Conservation (phyloP, 129 eudicot species). For the Rutidosis leptorrhynchoides region DNA sequence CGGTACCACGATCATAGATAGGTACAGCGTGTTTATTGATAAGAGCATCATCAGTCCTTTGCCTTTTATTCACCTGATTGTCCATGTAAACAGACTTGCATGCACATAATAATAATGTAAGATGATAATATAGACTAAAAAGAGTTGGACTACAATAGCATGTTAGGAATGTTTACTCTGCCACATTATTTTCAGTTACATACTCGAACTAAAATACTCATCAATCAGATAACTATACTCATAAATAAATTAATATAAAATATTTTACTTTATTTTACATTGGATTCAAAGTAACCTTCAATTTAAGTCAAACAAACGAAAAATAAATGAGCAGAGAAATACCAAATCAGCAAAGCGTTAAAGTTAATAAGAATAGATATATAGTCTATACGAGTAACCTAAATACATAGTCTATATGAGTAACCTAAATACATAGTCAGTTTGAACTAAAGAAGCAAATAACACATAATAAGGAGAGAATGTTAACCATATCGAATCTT, state of each 20-base stretch:
- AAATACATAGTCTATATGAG: too few relatives aligned
- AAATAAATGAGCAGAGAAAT: too few relatives aligned
- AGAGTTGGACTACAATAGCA: not conserved
- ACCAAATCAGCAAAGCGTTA: too few relatives aligned
- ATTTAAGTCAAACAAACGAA: not conserved
- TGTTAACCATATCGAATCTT: not conserved
- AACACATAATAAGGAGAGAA: not conserved
- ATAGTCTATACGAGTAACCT: too few relatives aligned
- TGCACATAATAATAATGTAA: conserved; percentile 5
- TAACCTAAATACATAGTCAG: too few relatives aligned
- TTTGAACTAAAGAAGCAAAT: too few relatives aligned
- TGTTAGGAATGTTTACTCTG: not conserved
- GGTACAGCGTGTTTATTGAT: conserved; percentile 55
- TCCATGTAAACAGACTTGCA: conserved; percentile 70
- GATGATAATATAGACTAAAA: not conserved
- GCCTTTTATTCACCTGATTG: conserved; percentile 43
- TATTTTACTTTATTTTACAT: not conserved
- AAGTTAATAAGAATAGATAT: too few relatives aligned
- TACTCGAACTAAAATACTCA: not conserved
- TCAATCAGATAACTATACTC: conserved; percentile 4
- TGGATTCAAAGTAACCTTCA: not conserved
- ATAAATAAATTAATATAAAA: not conserved
- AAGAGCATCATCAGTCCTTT: conserved; percentile 34
- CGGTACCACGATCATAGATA: conserved; percentile 63
- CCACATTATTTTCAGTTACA: not conserved